phyloP scores from a whole-genome alignment of 768 basidiomycete genomes.

The Exidia glandulosa region DNA sequence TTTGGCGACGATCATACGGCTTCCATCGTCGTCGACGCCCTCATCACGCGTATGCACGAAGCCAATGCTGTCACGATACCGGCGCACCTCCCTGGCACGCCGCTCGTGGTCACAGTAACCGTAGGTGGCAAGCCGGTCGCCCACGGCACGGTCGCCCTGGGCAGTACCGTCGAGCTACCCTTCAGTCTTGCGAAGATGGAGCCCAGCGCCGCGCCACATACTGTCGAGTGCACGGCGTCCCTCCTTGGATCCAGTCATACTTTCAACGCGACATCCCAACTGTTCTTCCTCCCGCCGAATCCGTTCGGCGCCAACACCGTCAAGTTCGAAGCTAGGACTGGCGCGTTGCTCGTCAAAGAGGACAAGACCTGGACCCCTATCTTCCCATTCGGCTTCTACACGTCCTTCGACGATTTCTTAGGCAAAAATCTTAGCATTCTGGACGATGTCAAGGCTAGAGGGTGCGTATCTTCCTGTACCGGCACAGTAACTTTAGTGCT shows the following conservation, averaged over 20 bases:
- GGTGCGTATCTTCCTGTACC: constrained; percentile 24
- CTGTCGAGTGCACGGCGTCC: constrained; percentile 15
- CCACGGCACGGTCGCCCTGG: neutral
- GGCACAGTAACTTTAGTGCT: neutral
- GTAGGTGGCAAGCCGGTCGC: neutral
- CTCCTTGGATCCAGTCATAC: constrained; percentile 20
- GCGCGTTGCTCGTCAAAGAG: constrained; percentile 10
- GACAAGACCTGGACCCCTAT: constrained; percentile 22
- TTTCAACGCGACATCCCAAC: constrained; percentile 31
- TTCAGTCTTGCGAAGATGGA: neutral
- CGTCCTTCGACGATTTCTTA: constrained; percentile 43
- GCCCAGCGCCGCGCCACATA: neutral
- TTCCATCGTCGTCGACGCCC: constrained; percentile 42
- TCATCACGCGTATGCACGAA: constrained; percentile 22
- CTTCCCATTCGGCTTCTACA: constrained; percentile 68
- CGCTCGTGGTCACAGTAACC: neutral
- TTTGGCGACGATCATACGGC: constrained; percentile 36
- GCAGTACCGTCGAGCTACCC: neutral
- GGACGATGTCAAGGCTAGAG: constrained; percentile 47
- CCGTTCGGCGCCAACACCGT: constrained; percentile 14
- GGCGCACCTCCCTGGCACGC: neutral
- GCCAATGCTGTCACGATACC: neutral
- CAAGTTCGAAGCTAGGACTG: constrained; percentile 18
- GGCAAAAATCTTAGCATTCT: constrained; percentile 40
- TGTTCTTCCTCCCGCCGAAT: constrained; percentile 27